Conservation (phyloP, 225 moss, liverwort and hornwort species). For the Bryoerythrophyllum caledonicum region DNA sequence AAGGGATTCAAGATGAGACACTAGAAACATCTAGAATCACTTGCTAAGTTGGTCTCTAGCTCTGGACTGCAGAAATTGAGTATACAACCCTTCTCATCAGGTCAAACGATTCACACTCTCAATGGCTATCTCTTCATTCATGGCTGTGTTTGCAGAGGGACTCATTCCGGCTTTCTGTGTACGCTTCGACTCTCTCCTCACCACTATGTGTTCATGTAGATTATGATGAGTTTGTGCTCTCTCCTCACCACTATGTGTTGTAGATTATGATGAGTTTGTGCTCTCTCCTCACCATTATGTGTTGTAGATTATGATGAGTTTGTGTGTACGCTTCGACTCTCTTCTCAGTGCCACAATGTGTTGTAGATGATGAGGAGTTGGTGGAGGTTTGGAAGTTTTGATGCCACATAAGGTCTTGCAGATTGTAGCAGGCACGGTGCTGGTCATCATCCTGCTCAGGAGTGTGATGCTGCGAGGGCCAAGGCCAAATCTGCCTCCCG, state of each 20-base stretch:
- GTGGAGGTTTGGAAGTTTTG: not conserved
- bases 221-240: no score
- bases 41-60: no score
- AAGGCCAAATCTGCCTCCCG: not conserved
- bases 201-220: no score
- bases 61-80: no score
- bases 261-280: no score
- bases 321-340: slow-evolving; percentile 1
- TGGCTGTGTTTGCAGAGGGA: not conserved
- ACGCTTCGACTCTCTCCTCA: no score
- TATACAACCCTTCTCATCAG: no score
- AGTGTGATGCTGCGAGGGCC: not conserved
- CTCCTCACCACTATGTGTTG: no score
- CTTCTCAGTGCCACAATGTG: not conserved
- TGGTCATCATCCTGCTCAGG: slow-evolving; percentile 8
- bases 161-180: not conserved
- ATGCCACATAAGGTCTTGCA: not conserved
- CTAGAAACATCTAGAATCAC: no score
- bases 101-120: no score
- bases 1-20: not conserved
- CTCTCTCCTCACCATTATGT: no score
- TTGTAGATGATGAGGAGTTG: not conserved
- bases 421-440: not conserved
- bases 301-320: no score
- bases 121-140: not conserved